Conservation (phyloP, 768 basidiomycete species). For the Mycena galericulata region DNA sequence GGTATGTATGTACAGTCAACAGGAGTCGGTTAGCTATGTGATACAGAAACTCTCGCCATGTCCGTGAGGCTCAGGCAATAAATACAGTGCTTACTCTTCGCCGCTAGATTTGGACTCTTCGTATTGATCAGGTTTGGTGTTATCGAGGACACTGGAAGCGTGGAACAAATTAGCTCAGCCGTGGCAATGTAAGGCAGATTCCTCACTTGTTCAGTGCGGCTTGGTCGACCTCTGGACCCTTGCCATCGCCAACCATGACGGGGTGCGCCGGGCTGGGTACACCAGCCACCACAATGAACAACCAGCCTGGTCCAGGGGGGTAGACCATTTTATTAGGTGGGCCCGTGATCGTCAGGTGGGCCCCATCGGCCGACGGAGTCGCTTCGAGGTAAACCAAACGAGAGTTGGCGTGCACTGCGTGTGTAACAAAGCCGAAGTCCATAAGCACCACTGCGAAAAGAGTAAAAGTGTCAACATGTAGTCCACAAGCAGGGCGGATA, state of each 20-base stretch:
- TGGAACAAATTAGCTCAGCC: background rate
- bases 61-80: constrained; percentile 14
- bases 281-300: constrained; percentile 75
- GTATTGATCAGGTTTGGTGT: constrained; percentile 64
- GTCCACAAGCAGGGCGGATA: constrained; percentile 5
- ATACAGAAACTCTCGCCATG: constrained; percentile 8
- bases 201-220: constrained; percentile 69
- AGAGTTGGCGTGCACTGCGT: constrained; percentile 80
- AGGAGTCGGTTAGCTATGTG: constrained; percentile 25
- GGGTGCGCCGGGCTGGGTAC: constrained; percentile 72
- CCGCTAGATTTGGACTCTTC: constrained; percentile 49
- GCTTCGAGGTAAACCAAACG: constrained; percentile 75
- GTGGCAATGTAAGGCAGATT: constrained; percentile 13
- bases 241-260: constrained; percentile 78
- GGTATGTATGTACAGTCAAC: constrained; percentile 18
- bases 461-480: background rate
- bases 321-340: constrained; percentile 76
- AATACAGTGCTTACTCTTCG: constrained; percentile 18
- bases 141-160: constrained; percentile 57
- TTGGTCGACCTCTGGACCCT: constrained; percentile 68
- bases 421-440: constrained; percentile 88
- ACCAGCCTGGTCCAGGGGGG: constrained; percentile 85
- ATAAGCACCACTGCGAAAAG: constrained; percentile 70
- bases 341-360: constrained; percentile 66
- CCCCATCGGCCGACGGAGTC: constrained; percentile 53